Evolutionary conservation across 331 rosid species (phyloP), one percentile per base, ranked within the genome.

Genomic region (Rhamnella rubrinervis): DNA sequence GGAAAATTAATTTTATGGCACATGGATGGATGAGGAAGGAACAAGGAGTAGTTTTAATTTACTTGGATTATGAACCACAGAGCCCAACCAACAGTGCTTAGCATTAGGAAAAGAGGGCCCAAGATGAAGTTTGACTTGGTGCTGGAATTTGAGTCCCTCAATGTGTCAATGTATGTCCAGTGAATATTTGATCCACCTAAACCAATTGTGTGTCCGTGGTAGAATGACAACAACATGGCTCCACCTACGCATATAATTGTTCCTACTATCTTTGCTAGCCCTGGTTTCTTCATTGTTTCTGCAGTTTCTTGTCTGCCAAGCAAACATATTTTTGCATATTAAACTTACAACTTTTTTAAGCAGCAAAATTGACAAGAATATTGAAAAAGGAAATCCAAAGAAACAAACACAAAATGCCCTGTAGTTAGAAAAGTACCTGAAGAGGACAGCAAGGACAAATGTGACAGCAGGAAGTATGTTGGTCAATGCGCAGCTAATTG

Each of bases 401-500:
- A 7, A 2, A 52, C 21, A 18, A 19, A 17, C 5, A 53, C 11
- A 19, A n/a, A 53, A 6, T 6, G 7, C 6, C 18, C 9, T 71
- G 50, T 47, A 46, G 35, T 31, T 31, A 31, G 35, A 31, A 31
- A 31, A 31, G 35, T 39, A 92, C 97, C 97, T 81, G 86, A 76
- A 90, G 49, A 93, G 1, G 19, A 85, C 51, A 23, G 97, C 97
- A 12, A 93, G 88, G 63, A 91, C 4, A 71, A 93, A 85, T 21
- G 98, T 88, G 77, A 91, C 85, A 26, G 97, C 96, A 13, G 98
- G 98, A 62, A 93, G 92, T 62, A 87, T 78, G 78, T 93, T 91
- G 49, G 70, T 72, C 39, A 88, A 73, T 23, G 97, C 97, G 56
- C 88, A 79, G 38, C 89, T 89, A 47, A 87, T 73, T 9, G 96